A percentile compares a stretch with the other conserved stretches of the same genome.
phyloP scores from a whole-genome alignment of 1,284 basidiomycete genomes.

The Malassezia dermatis region DNA sequence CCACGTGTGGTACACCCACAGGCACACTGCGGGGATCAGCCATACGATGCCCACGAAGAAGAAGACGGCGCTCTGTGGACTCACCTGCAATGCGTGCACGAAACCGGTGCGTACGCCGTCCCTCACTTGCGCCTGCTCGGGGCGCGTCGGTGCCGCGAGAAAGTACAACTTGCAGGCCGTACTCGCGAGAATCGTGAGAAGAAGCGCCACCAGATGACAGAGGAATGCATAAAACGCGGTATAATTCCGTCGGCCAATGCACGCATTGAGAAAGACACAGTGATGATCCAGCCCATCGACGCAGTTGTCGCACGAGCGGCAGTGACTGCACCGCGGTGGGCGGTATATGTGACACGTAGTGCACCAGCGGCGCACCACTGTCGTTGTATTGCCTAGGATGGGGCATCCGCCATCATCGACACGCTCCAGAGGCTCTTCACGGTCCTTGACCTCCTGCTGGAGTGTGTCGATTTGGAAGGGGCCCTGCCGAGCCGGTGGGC shows the following conservation, averaged over 20 bases:
- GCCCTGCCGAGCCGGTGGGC: constrained; percentile 7
- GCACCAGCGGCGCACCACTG: constrained; percentile 42
- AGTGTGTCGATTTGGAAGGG: constrained; percentile 1
- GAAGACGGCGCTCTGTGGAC: constrained; percentile 33
- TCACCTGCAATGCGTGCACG: constrained; percentile 25
- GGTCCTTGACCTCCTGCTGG: constrained; percentile 20
- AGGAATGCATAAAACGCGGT: constrained; percentile 43
- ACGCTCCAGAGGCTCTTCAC: constrained; percentile 23
- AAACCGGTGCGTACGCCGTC: constrained; percentile 1
- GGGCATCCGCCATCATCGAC: constrained; percentile 14
- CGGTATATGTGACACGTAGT: constrained; percentile 43
- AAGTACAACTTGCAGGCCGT: constrained; percentile 22
- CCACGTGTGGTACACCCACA: constrained; percentile 37
- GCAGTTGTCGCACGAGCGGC: constrained; percentile 46
- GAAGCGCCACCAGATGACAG: constrained; percentile 4
- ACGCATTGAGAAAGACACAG: constrained; percentile 47
- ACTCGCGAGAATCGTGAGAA: constrained; percentile 8
- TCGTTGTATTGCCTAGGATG: constrained; percentile 8
- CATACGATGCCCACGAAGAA: constrained; percentile 28
- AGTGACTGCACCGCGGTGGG: constrained; percentile 43
- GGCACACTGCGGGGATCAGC: constrained; percentile 23
- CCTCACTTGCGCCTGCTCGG: constrained; percentile 2
- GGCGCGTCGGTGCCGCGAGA: constrained; percentile 15
- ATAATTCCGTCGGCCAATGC: constrained; percentile 46
- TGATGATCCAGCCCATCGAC: constrained; percentile 48